Base-by-base conservation (phyloP, 306 rosid genomes). In the Gastrolobium bilobum region DNA sequence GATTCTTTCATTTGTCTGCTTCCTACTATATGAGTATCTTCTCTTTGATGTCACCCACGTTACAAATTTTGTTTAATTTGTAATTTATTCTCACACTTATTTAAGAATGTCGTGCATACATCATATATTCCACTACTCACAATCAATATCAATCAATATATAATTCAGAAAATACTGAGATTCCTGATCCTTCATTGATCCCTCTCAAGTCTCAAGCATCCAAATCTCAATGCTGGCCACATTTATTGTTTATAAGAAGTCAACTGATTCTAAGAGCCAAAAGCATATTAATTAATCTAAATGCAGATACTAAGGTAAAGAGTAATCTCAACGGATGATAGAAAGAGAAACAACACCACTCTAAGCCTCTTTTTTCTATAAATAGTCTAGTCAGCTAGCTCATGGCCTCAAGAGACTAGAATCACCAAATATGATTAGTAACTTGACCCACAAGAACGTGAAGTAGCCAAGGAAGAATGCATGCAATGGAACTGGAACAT, bases 401-500 rank as follows among this genome's bases (percentile, higher is more conserved):
- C 26, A 20, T 20, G 26, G 26, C 26, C 26, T 20, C 26, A n/a
- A 20, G 26, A 20, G 62, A 76, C 84, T 51, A 39, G 81, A 35
- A 20, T 77, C 87, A 10, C 82, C 85, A 33, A 75, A 20, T 34
- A 73, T 60, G 85, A 60, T 20, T 6, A 73, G 86, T 73, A 71
- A 59, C 68, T 47, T 71, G 33, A 65, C 31, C 10, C 40, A 44
- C 37, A 68, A 66, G 76, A 85, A 76, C 35, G 8, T 60, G 60
- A 29, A 26, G 85, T 42, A 63, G 70, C 5, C 90, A 87, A 31
- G 91, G 97, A 34, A 82, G 85, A 76, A 38, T 73, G 1, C 51
- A 31, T 52, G 76, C 78, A 7, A 77, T 65, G 71, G 70, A 75
- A 10, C 3, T 5, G 6, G 78, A 85, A 53, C 20, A 54, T 39